These are phyloP conservation scores for Ogataea populi-albae DNA, from an alignment of 805 yeast species.

Conservation along the genomic window DNA sequence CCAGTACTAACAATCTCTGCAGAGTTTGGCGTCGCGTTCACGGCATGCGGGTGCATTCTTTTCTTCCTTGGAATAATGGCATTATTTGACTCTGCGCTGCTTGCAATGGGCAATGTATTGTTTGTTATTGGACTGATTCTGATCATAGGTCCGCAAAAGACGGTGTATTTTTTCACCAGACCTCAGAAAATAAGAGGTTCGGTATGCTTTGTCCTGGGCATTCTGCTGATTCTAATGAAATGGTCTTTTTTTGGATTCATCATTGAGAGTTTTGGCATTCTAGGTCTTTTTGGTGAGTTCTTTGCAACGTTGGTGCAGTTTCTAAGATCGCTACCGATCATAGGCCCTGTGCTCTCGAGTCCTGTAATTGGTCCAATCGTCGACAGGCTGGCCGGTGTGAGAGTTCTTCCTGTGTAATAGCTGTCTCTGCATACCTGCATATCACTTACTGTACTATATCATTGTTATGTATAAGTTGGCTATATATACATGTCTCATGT, in stretches of 20 bases:
- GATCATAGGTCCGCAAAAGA: constrained; percentile 84
- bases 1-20: constrained; percentile 6
- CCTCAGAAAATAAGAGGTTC: constrained; percentile 87
- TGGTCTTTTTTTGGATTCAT: constrained; percentile 82
- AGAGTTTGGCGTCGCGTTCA: constrained; percentile 92
- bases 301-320: constrained; percentile 86
- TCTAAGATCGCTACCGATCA: constrained; percentile 79
- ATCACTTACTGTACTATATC: constrained; percentile 13
- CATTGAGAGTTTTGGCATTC: constrained; percentile 83
- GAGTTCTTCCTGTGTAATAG: constrained; percentile 66
- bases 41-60: constrained; percentile 78
- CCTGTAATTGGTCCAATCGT: constrained; percentile 78
- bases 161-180: constrained; percentile 78
- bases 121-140: constrained; percentile 79
- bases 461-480: too few species aligned
- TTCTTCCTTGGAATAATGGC: constrained; percentile 80
- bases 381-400: constrained; percentile 63
- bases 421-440: too few species aligned
- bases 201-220: constrained; percentile 72
- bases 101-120: constrained; percentile 85
- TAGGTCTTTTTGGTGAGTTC: constrained; percentile 87
- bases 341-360: constrained; percentile 80
- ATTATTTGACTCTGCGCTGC: constrained; percentile 81
- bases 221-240: constrained; percentile 68
- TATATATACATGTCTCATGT: too few species aligned